A percentile compares a stretch with the other conserved stretches of the same genome.
Conservation (phyloP, 1,284 basidiomycete species). For the Amylostereum areolatum region DNA sequence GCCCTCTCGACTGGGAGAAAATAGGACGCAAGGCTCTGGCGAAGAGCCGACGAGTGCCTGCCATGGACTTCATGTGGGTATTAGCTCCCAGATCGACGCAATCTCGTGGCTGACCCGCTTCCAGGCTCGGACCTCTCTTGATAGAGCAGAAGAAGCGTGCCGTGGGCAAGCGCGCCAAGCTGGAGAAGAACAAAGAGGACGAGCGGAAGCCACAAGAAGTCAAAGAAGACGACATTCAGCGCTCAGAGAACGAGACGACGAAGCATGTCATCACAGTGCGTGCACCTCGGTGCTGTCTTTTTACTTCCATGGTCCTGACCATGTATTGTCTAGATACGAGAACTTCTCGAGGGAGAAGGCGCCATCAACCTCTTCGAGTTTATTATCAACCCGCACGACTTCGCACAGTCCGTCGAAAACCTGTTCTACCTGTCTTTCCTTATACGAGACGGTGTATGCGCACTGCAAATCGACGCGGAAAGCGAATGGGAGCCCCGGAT, state of each 20-base stretch:
- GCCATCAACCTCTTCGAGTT: constrained; percentile 77
- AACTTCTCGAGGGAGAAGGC: constrained; percentile 41
- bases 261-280: constrained; percentile 67
- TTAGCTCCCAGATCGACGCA: neutral
- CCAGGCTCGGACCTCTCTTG: constrained; percentile 72
- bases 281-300: constrained; percentile 1
- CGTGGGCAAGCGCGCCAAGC: constrained; percentile 51
- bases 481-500: constrained; percentile 68
- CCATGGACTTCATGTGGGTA: constrained; percentile 74
- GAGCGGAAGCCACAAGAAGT: constrained; percentile 68
- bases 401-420: constrained; percentile 90
- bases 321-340: constrained; percentile 39
- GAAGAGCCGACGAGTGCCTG: constrained; percentile 68
- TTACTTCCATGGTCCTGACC: neutral
- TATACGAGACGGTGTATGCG: constrained; percentile 78
- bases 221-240: constrained; percentile 68
- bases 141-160: constrained; percentile 71
- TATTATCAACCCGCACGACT: constrained; percentile 82
- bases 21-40: constrained; percentile 70
- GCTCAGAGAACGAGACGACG: constrained; percentile 77
- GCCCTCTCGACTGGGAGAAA: constrained; percentile 62
- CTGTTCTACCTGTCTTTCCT: constrained; percentile 91
- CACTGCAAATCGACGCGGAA: constrained; percentile 45
- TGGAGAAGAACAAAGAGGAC: constrained; percentile 69
- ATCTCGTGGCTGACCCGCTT: neutral